Percentiles rank a stretch among this genome's conserved stretches.
These are phyloP conservation scores for Zygotorulaspora chibaensis DNA, from an alignment of 805 yeast species.

Conservation along the genomic window DNA sequence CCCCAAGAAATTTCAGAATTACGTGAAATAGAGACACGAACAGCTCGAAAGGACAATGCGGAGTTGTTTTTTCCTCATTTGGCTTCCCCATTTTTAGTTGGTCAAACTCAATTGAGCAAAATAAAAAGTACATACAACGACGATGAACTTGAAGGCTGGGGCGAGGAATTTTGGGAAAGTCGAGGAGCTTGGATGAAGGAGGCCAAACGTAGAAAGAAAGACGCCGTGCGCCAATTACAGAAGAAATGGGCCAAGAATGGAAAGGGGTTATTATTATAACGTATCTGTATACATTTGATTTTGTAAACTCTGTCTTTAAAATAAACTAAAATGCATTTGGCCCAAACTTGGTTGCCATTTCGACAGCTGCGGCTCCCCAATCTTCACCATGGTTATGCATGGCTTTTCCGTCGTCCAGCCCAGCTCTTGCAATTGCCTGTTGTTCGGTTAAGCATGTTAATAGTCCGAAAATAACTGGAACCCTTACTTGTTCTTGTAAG, in stretches of 20 bases:
- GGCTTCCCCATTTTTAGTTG: slow-evolving; percentile 79
- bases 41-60: slow-evolving; percentile 33
- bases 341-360: slow-evolving; percentile 63
- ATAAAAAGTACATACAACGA: slow-evolving; percentile 32
- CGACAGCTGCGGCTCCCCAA: slow-evolving; percentile 99
- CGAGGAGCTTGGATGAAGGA: slow-evolving; percentile 78
- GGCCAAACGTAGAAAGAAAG: slow-evolving; percentile 71
- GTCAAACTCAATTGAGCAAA: slow-evolving; percentile 76
- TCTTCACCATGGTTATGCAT: slow-evolving; percentile 97
- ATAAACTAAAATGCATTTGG: slow-evolving; percentile 16
- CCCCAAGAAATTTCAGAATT: slow-evolving; percentile 7
- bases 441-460: slow-evolving; percentile 90
- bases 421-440: slow-evolving; percentile 92
- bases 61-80: slow-evolving; percentile 78
- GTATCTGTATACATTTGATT: not conserved
- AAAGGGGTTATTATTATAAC: slow-evolving; percentile 6
- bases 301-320: not conserved
- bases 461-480: slow-evolving; percentile 90
- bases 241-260: slow-evolving; percentile 36
- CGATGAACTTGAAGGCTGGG: slow-evolving; percentile 50
- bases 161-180: slow-evolving; percentile 73
- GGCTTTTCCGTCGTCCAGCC: slow-evolving; percentile 55
- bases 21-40: not conserved
- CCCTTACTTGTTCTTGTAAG: slow-evolving; percentile 60
- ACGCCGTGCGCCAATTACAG: slow-evolving; percentile 55